phyloP scores from a whole-genome alignment of 106 monocot genomes.

The Allium fistulosum region DNA sequence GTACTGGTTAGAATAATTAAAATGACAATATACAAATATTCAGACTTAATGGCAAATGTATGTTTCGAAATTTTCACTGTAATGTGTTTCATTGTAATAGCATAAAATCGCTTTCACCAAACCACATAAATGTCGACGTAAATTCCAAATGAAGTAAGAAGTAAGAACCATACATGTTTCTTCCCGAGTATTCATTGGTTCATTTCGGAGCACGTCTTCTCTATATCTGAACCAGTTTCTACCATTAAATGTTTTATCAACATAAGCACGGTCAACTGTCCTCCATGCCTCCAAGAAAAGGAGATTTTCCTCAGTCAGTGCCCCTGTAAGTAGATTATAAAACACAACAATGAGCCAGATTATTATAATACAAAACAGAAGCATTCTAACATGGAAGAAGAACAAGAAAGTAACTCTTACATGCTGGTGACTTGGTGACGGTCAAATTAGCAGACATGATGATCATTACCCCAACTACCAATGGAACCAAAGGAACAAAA shows the following conservation, averaged over 20 bases:
- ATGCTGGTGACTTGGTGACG: slow-evolving; percentile 45
- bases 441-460: slow-evolving; percentile 46
- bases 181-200: slow-evolving; percentile 93
- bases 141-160: background rate
- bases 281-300: slow-evolving; percentile 98
- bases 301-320: slow-evolving; percentile 91
- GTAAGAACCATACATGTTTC: slow-evolving; percentile 72
- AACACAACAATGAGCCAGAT: background rate
- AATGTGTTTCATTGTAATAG: too few relatives aligned
- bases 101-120: too few relatives aligned
- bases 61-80: too few relatives aligned
- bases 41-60: too few relatives aligned
- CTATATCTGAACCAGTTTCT: slow-evolving; percentile 94
- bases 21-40: too few relatives aligned
- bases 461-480: slow-evolving; percentile 53
- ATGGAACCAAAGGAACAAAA: slow-evolving; percentile 28
- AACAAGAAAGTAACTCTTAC: slow-evolving; percentile 31
- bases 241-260: slow-evolving; percentile 93
- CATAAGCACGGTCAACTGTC: slow-evolving; percentile 92
- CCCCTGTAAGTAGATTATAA: slow-evolving; percentile 35
- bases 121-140: background rate
- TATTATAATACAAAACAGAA: background rate
- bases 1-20: too few relatives aligned
- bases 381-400: background rate
- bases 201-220: slow-evolving; percentile 81